Conservation (phyloP, 2,329 filamentous ascomycete species). For the Colletotrichum sp. region DNA sequence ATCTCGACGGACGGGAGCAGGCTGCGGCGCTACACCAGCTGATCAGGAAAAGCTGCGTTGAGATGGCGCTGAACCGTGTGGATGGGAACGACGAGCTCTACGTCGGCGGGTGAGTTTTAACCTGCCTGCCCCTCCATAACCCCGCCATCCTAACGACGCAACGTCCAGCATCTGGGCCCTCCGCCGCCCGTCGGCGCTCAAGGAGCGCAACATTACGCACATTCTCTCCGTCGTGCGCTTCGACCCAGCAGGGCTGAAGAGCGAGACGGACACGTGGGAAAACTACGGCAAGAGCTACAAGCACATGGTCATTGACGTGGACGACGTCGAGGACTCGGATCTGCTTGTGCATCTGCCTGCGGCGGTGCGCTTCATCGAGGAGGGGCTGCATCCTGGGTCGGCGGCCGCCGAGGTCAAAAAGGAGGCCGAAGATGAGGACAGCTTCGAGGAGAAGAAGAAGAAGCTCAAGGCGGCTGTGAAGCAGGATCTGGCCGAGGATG, state of each 20-base stretch:
- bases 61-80: constrained; percentile 48
- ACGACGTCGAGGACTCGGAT: constrained; percentile 91
- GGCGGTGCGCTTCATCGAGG: constrained; percentile 83
- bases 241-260: constrained; percentile 45
- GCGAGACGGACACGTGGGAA: constrained; percentile 56
- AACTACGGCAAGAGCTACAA: constrained; percentile 63
- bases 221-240: constrained; percentile 82
- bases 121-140: neutral
- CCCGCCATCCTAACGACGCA: neutral
- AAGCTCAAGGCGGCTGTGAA: constrained; percentile 2
- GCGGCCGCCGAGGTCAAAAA: neutral
- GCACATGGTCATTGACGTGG: constrained; percentile 82
- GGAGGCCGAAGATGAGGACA: neutral
- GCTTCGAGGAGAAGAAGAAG: constrained; percentile 7
- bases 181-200: constrained; percentile 71
- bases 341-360: constrained; percentile 79
- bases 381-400: constrained; percentile 57
- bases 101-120: constrained; percentile 39
- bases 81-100: constrained; percentile 47
- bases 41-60: constrained; percentile 33
- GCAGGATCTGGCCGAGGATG: neutral
- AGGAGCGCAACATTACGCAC: constrained; percentile 81
- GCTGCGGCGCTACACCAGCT: neutral
- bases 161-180: constrained; percentile 75
- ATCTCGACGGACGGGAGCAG: neutral